Percentiles rank a stretch among this genome's conserved stretches.
These are phyloP conservation scores for Apiotrichum siamense DNA, from an alignment of 1,284 basidiomycete species.

Conservation along the genomic window DNA sequence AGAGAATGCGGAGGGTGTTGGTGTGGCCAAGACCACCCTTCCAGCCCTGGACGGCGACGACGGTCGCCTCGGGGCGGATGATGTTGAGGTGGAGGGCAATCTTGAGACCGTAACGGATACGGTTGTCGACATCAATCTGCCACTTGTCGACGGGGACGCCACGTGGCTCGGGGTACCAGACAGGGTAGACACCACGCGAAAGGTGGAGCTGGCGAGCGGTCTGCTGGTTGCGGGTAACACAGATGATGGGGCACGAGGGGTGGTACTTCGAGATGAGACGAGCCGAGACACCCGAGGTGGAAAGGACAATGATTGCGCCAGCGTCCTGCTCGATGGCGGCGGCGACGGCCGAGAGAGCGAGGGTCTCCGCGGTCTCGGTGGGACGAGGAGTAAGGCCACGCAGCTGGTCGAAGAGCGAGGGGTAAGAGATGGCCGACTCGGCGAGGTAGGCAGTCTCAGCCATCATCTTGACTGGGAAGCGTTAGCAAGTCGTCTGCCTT, in stretches of 20 bases:
- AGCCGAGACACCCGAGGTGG: constrained; percentile 87
- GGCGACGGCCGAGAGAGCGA: constrained; percentile 87
- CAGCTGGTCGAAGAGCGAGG: constrained; percentile 84
- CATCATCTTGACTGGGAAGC: constrained; percentile 83
- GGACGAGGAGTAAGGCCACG: constrained; percentile 71
- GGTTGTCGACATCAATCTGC: constrained; percentile 82
- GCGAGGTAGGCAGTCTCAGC: constrained; percentile 94
- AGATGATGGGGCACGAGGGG: constrained; percentile 89
- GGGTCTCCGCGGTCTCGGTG: constrained; percentile 86
- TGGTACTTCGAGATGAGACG: constrained; percentile 96
- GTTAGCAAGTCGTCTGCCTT: neutral
- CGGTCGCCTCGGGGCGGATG: constrained; percentile 80
- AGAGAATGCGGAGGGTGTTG: constrained; percentile 49
- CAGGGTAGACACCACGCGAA: constrained; percentile 94
- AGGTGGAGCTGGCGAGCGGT: constrained; percentile 95
- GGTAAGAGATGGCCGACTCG: constrained; percentile 88
- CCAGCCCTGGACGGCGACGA: constrained; percentile 98
- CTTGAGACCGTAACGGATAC: constrained; percentile 68
- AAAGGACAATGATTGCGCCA: constrained; percentile 89
- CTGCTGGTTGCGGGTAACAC: constrained; percentile 91
- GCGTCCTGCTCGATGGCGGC: constrained; percentile 92
- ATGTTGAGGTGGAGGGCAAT: constrained; percentile 82
- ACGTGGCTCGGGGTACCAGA: constrained; percentile 86
- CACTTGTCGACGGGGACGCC: constrained; percentile 83
- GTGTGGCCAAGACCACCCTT: constrained; percentile 89